Percentiles rank a stretch among this genome's conserved stretches.
Evolutionary conservation across 73 alveolate genomes (phyloP).

Genomic region (Blepharisma stoltei): DNA sequence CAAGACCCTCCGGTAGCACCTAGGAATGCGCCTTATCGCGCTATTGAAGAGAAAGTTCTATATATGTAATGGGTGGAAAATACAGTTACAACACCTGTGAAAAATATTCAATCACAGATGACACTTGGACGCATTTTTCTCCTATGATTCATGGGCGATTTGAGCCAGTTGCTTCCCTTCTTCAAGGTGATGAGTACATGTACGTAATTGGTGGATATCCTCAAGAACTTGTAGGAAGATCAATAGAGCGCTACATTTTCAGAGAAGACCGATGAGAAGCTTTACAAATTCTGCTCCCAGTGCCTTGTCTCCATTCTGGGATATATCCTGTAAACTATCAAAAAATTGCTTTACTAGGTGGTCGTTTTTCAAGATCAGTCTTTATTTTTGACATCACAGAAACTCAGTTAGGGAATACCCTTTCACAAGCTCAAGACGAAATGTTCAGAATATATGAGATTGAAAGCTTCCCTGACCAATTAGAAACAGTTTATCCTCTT

Average conservation of each 20-base stretch:
- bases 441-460: constrained; percentile 9
- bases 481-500: constrained; percentile 17
- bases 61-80: constrained; percentile 26
- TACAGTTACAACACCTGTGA: constrained; percentile 5
- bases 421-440: background rate
- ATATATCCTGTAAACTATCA: background rate
- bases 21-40: too few relatives aligned
- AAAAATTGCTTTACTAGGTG: constrained; percentile 3
- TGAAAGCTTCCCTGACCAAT: background rate
- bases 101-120: background rate
- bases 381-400: background rate
- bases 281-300: background rate
- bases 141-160: constrained; percentile 14
- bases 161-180: background rate
- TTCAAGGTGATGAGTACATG: background rate
- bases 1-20: too few relatives aligned
- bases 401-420: background rate
- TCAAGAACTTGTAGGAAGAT: constrained; percentile 14
- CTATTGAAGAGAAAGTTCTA: too few relatives aligned
- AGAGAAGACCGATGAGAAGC: background rate
- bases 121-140: background rate
- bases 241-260: background rate
- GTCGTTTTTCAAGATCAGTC: background rate
- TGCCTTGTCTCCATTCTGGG: constrained; percentile 12
- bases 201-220: constrained; percentile 10